Evolutionary conservation across 768 basidiomycete genomes (phyloP).

Genomic region (Leucocoprinus leucothites): DNA sequence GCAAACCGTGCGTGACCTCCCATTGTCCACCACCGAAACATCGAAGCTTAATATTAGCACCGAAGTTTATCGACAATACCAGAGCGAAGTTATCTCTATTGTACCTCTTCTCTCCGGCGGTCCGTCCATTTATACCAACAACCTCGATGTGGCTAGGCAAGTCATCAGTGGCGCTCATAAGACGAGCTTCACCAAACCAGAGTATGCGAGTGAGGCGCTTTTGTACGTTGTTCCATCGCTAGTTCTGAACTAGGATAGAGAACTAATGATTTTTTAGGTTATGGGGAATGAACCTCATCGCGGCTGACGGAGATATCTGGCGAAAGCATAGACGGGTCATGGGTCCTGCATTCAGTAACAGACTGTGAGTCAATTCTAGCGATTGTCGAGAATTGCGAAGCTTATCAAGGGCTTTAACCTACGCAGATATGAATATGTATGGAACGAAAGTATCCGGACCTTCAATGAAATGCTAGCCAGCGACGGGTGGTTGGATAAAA

Average conservation of each 20-base stretch:
- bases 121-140: slow-evolving; percentile 38
- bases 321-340: slow-evolving; percentile 42
- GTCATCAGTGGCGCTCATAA: slow-evolving; percentile 36
- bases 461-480: slow-evolving; percentile 36
- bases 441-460: slow-evolving; percentile 32
- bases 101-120: slow-evolving; percentile 36
- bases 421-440: slow-evolving; percentile 38
- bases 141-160: slow-evolving; percentile 45
- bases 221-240: slow-evolving; percentile 23
- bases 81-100: slow-evolving; percentile 38
- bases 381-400: neutral
- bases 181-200: slow-evolving; percentile 38
- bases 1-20: slow-evolving; percentile 24
- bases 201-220: slow-evolving; percentile 25
- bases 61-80: slow-evolving; percentile 30
- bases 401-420: neutral
- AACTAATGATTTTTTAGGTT: slow-evolving; percentile 25
- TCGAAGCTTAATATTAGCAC: neutral
- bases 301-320: slow-evolving; percentile 42
- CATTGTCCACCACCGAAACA: no score
- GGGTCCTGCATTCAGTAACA: slow-evolving; percentile 41
- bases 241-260: neutral
- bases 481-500: slow-evolving; percentile 32
- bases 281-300: slow-evolving; percentile 47
- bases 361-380: slow-evolving; percentile 26